Conservation (phyloP, 495 filamentous ascomycete species). For the Elasticomyces elasticus region DNA sequence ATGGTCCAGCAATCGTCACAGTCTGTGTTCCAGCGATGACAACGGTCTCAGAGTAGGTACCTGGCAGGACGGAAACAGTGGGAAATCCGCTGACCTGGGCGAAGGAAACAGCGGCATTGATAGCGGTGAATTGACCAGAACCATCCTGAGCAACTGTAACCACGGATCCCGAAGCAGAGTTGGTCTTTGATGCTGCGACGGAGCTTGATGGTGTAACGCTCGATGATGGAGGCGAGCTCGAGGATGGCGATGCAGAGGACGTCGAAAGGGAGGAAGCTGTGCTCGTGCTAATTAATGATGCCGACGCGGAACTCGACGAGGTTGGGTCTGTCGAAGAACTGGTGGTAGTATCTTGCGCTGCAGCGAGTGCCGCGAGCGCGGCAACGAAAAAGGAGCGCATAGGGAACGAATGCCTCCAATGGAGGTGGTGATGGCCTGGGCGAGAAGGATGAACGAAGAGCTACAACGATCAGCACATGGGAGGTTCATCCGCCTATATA, state of each 20-base stretch:
- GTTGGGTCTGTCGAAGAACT: too few species aligned
- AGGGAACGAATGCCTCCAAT: background rate
- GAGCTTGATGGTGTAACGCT: background rate
- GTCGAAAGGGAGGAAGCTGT: too few species aligned
- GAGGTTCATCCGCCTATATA: background rate
- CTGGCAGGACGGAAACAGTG: background rate
- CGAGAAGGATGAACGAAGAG: background rate
- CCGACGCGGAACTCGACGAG: too few species aligned
- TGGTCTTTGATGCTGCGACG: background rate
- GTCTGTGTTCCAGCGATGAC: background rate
- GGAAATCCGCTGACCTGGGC: constrained; percentile 6
- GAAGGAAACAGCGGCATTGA: constrained; percentile 1
- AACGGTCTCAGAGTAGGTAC: constrained; percentile 6
- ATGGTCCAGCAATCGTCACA: constrained; percentile 1
- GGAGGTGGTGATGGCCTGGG: background rate
- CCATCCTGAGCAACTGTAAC: constrained; percentile 15
- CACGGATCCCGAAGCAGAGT: background rate
- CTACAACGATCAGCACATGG: background rate
- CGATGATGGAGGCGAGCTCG: background rate
- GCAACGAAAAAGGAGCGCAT: background rate
- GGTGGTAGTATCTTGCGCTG: background rate
- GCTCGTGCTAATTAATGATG: too few species aligned
- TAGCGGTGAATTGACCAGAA: constrained; percentile 13
- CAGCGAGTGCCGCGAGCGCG: background rate
- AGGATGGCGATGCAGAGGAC: background rate